phyloP scores from a whole-genome alignment of 352 stramenopile genomes.

The Saprolegnia diclina region DNA sequence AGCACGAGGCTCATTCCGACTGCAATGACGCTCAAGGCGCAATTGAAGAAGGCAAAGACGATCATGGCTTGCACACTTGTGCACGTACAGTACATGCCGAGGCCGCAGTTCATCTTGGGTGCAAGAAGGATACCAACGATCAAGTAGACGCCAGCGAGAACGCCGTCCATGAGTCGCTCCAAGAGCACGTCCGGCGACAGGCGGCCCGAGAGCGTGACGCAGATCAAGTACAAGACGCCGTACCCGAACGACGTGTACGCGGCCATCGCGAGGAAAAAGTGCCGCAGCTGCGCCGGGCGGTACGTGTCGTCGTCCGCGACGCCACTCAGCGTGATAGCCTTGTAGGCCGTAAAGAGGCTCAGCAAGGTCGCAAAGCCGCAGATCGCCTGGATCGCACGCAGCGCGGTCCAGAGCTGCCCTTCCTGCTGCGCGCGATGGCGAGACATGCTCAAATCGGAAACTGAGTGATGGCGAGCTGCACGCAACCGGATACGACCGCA shows the following conservation, averaged over 20 bases:
- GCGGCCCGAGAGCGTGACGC: neutral
- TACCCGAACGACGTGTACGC: slow-evolving; percentile 13
- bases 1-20: slow-evolving; percentile 3
- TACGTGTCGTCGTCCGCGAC: slow-evolving; percentile 3
- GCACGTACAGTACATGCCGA: slow-evolving; percentile 17
- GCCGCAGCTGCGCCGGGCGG: neutral
- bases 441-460: neutral
- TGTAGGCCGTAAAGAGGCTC: slow-evolving; percentile 10
- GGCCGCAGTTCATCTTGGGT: slow-evolving; percentile 10
- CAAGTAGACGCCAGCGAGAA: slow-evolving; percentile 4
- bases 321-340: neutral
- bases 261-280: slow-evolving; percentile 25
- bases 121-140: slow-evolving; percentile 14
- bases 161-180: slow-evolving; percentile 9
- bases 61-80: slow-evolving; percentile 11
- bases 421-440: neutral
- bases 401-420: neutral
- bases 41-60: slow-evolving; percentile 22
- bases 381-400: slow-evolving; percentile 12
- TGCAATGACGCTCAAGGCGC: slow-evolving; percentile 6
- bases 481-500: neutral
- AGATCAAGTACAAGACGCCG: slow-evolving; percentile 12
- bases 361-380: slow-evolving; percentile 14
- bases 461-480: neutral
- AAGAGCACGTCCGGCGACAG: slow-evolving; percentile 7